phyloP scores from a whole-genome alignment of 768 basidiomycete species.

The Kwoniella shandongensis region DNA sequence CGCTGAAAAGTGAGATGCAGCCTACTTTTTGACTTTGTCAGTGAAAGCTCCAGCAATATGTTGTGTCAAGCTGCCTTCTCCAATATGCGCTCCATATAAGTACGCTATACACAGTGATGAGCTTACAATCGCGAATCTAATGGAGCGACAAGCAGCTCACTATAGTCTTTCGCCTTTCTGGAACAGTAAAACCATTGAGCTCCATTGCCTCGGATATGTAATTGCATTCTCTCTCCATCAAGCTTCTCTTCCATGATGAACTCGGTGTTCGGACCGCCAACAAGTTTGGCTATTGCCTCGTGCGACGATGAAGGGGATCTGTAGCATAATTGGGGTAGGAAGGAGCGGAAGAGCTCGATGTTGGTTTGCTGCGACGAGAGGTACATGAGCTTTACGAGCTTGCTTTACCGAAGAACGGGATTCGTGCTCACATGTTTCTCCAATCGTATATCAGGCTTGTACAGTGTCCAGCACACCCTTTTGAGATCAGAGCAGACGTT shows the following conservation, averaged over 20 bases:
- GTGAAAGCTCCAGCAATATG: conserved; percentile 76
- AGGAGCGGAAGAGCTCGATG: conserved; percentile 77
- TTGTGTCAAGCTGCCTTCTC: conserved; percentile 83
- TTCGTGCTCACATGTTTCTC: conserved; percentile 48
- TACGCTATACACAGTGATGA: conserved; percentile 61
- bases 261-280: conserved; percentile 63
- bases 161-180: conserved; percentile 59
- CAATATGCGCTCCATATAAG: conserved; percentile 80
- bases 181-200: conserved; percentile 87
- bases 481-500: conserved; percentile 96
- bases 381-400: no score
- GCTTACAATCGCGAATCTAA: conserved; percentile 84
- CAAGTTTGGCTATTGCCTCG: conserved; percentile 78
- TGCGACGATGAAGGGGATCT: conserved; percentile 72
- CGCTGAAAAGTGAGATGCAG: not conserved
- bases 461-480: conserved; percentile 84
- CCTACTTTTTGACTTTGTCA: conserved; percentile 75
- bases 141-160: conserved; percentile 15
- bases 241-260: conserved; percentile 97
- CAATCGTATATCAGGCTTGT: conserved; percentile 66
- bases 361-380: conserved; percentile 66
- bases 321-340: conserved; percentile 94
- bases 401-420: not conserved
- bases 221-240: conserved; percentile 93
- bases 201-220: conserved; percentile 84